Percentiles rank a stretch among this genome's conserved stretches.
Evolutionary conservation across 352 stramenopile genomes (phyloP).

Genomic region (Globisporangium uncinulatum): DNA sequence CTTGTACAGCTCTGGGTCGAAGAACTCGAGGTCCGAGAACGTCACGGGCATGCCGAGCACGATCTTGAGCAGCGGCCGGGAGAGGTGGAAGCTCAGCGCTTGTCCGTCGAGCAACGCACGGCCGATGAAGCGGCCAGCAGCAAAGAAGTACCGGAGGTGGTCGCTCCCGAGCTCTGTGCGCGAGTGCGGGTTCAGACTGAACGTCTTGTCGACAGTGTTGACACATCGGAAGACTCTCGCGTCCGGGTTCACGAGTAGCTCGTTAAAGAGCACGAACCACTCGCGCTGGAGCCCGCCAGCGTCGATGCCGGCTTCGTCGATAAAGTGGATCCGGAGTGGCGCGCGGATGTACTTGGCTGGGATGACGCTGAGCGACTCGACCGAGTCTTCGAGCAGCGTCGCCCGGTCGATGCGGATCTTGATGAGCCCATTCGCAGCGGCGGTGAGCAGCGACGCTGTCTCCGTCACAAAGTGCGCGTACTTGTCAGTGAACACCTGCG

Average conservation of each 20-base stretch:
- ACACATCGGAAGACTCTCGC: constrained; percentile 19
- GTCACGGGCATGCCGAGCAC: constrained; percentile 88
- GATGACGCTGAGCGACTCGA: constrained; percentile 22
- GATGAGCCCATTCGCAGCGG: constrained; percentile 15
- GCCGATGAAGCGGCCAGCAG: constrained; percentile 32
- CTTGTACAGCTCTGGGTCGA: constrained; percentile 19
- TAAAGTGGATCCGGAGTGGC: constrained; percentile 47
- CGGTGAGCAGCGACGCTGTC: constrained; percentile 16
- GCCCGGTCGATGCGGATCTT: background rate
- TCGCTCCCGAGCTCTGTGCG: background rate
- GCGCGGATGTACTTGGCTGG: constrained; percentile 21
- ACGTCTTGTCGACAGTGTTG: constrained; percentile 33
- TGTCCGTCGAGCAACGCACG: constrained; percentile 70
- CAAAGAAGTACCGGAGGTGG: constrained; percentile 31
- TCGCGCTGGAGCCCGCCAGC: constrained; percentile 61
- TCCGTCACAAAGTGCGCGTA: constrained; percentile 28
- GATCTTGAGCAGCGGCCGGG: constrained; percentile 91
- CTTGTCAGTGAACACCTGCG: too few species aligned
- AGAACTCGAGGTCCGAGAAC: constrained; percentile 84
- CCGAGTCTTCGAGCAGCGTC: constrained; percentile 9
- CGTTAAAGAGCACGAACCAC: constrained; percentile 62
- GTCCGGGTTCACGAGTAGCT: constrained; percentile 27
- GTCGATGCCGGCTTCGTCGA: constrained; percentile 55
- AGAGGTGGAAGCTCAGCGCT: constrained; percentile 87
- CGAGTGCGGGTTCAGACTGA: constrained; percentile 30